phyloP scores from a whole-genome alignment of 2,329 filamentous ascomycete genomes.

The Gaeumannomyces tritici region DNA sequence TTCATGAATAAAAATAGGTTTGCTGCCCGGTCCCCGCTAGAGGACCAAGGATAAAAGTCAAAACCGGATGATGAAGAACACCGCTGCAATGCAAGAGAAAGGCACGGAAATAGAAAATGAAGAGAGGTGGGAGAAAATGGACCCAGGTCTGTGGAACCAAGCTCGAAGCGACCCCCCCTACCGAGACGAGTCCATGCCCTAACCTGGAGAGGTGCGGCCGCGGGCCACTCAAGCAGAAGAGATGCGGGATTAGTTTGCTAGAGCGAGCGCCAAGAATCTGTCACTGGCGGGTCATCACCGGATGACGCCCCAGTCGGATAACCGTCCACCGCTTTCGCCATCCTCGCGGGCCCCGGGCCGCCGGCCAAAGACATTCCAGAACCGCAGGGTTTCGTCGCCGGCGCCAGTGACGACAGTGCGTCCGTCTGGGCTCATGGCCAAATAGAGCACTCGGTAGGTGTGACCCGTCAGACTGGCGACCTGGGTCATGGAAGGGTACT shows the following conservation, averaged over 20 bases:
- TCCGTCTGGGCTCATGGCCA: conserved; percentile 95
- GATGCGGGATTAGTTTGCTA: not conserved
- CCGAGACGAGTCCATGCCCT: not conserved
- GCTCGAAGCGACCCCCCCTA: not conserved
- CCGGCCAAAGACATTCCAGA: conserved; percentile 93
- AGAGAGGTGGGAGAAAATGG: not conserved
- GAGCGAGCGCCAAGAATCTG: not conserved
- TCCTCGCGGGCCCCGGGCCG: conserved; percentile 64
- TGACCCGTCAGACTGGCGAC: conserved; percentile 92
- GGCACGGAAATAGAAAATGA: not conserved
- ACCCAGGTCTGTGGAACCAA: not conserved
- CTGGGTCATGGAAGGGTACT: conserved; percentile 96
- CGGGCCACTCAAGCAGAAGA: not conserved
- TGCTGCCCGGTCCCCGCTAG: not conserved
- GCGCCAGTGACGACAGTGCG: conserved; percentile 90
- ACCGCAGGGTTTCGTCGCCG: conserved; percentile 88
- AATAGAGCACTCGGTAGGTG: conserved; percentile 81
- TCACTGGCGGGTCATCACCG: conserved; percentile 33
- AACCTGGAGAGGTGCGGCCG: not conserved
- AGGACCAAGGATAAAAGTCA: not conserved
- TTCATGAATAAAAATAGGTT: not conserved
- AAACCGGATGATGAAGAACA: not conserved
- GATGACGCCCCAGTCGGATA: conserved; percentile 78
- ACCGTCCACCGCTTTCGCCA: conserved; percentile 48
- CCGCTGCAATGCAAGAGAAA: conserved; percentile 1